phyloP scores from a whole-genome alignment of 345 rosid genomes.

The Eutrema japonicum region DNA sequence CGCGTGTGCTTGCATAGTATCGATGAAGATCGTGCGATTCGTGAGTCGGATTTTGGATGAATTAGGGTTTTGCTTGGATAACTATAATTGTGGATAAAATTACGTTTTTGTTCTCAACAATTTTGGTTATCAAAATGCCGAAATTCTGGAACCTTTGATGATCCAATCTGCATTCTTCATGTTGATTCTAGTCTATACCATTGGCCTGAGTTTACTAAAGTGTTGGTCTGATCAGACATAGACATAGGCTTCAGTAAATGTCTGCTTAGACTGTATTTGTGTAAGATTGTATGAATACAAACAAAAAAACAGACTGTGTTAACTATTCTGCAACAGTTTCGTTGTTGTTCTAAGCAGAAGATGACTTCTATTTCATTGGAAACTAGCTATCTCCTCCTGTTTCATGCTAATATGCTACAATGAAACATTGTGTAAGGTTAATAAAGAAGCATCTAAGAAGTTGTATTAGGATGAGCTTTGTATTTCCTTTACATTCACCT shows the following conservation, averaged over 20 bases:
- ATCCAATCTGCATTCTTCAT: neutral
- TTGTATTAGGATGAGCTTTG: slow-evolving; percentile 1
- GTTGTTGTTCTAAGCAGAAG: neutral
- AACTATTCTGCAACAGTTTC: neutral
- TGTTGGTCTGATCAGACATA: neutral
- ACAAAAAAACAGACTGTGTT: slow-evolving; percentile 1
- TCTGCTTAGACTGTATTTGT: neutral
- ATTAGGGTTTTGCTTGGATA: neutral
- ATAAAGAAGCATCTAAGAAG: slow-evolving; percentile 16
- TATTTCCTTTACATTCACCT: neutral
- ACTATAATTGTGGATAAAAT: neutral
- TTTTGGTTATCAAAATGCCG: neutral
- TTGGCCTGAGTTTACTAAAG: neutral
- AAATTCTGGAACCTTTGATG: neutral
- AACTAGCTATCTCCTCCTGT: slow-evolving; percentile 1
- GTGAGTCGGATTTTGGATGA: neutral
- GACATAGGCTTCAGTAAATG: no score
- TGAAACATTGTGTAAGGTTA: slow-evolving; percentile 5
- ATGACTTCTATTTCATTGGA: neutral
- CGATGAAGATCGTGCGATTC: slow-evolving; percentile 5
- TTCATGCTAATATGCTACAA: neutral
- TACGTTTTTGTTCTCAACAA: neutral
- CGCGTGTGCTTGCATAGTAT: neutral
- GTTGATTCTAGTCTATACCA: neutral
- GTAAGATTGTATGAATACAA: slow-evolving; percentile 9